These are phyloP conservation scores for Lentinus tigrinus DNA, from an alignment of 768 basidiomycete genomes.

Conservation along the genomic window DNA sequence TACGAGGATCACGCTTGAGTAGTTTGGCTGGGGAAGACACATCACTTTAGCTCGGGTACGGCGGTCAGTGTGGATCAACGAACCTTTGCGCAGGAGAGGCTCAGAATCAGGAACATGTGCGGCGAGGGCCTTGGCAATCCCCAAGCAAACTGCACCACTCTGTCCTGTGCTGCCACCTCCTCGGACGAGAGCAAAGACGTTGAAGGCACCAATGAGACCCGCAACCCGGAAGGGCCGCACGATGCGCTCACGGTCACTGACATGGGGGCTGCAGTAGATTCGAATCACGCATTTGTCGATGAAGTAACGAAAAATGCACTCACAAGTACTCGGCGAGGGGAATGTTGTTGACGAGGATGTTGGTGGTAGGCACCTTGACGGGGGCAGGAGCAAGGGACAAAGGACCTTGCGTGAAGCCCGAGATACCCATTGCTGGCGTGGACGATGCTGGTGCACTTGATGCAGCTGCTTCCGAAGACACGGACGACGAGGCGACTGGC, in stretches of 20 bases:
- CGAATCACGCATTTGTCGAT: background rate
- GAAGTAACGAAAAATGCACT: conserved; percentile 2
- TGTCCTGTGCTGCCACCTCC: conserved; percentile 94
- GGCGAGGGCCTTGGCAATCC: conserved; percentile 71
- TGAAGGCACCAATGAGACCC: conserved; percentile 83
- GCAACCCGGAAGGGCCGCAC: conserved; percentile 83
- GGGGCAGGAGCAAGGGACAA: conserved; percentile 16
- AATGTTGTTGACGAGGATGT: conserved; percentile 82
- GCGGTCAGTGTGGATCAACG: conserved; percentile 21
- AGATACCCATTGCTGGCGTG: background rate
- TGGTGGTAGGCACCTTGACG: conserved; percentile 48
- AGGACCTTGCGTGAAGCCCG: conserved; percentile 16
- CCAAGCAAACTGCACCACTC: conserved; percentile 81
- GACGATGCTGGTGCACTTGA: conserved; percentile 6
- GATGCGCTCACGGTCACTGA: conserved; percentile 77
- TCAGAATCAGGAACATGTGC: conserved; percentile 69
- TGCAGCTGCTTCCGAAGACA: background rate
- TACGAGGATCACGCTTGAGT: conserved; percentile 87
- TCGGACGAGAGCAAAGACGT: conserved; percentile 54
- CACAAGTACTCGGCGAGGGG: conserved; percentile 79
- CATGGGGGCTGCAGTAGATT: conserved; percentile 35
- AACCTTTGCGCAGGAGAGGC: conserved; percentile 71
- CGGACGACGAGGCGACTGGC: conserved; percentile 1
- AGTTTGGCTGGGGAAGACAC: conserved; percentile 61
- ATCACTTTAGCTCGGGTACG: background rate